Conservation (phyloP, 2,329 filamentous ascomycete species). For the Fulvia fulva region DNA sequence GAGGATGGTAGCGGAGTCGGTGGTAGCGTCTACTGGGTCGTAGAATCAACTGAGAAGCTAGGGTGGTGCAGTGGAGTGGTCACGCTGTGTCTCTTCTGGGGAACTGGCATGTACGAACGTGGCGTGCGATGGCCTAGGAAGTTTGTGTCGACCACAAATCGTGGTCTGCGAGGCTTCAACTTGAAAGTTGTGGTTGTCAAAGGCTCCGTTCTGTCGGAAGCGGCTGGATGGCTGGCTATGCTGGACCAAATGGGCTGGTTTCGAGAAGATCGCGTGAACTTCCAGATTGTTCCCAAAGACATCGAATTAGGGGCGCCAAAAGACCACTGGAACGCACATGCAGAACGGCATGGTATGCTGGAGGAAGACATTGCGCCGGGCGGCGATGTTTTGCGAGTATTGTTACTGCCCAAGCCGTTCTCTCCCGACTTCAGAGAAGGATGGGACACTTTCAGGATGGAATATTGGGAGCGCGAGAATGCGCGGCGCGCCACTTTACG, state of each 20-base stretch:
- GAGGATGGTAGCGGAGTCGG: conserved; percentile 90
- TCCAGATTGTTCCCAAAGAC: conserved; percentile 37
- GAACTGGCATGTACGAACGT: conserved; percentile 92
- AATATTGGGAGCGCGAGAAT: conserved; percentile 97
- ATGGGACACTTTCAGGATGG: conserved; percentile 89
- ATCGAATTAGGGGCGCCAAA: conserved; percentile 54
- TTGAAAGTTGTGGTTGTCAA: conserved; percentile 90
- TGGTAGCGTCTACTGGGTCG: conserved; percentile 92
- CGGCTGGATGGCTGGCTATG: conserved; percentile 50
- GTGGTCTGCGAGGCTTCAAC: conserved; percentile 87
- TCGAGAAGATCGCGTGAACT: conserved; percentile 32
- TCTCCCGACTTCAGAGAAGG: conserved; percentile 92
- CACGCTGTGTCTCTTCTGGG: conserved; percentile 84
- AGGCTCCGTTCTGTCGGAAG: conserved; percentile 75
- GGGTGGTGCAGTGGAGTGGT: conserved; percentile 88
- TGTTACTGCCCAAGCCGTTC: conserved; percentile 90
- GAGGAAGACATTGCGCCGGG: conserved; percentile 89
- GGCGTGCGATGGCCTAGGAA: conserved; percentile 90
- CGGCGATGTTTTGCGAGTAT: conserved; percentile 85
- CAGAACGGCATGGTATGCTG: conserved; percentile 41
- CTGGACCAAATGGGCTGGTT: conserved; percentile 33
- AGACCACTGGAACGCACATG: conserved; percentile 47
- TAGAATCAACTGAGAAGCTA: conserved; percentile 85
- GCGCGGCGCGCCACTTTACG: conserved; percentile 74
- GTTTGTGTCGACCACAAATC: conserved; percentile 85